phyloP scores from a whole-genome alignment of 768 basidiomycete species.

The Chalciporus piperatus region DNA sequence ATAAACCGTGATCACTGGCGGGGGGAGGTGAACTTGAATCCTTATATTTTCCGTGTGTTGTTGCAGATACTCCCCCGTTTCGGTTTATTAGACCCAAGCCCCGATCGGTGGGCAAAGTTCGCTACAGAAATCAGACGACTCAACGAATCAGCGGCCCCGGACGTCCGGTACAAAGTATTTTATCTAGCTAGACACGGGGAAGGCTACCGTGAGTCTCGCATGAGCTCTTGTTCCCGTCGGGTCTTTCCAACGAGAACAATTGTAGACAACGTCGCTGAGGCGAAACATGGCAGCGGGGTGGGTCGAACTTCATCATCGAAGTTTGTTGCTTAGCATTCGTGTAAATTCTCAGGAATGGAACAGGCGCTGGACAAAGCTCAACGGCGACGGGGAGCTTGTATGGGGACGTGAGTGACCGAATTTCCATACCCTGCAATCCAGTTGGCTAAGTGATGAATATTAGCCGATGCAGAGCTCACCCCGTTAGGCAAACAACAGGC shows the following conservation, averaged over 20 bases:
- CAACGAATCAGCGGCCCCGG: slow-evolving; percentile 11
- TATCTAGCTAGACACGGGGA: slow-evolving; percentile 70
- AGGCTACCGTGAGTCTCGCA: slow-evolving; percentile 36
- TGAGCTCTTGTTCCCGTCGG: neutral
- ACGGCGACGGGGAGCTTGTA: slow-evolving; percentile 60
- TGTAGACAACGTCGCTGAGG: slow-evolving; percentile 66
- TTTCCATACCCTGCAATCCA: neutral
- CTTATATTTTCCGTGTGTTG: neutral
- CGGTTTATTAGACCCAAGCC: slow-evolving; percentile 40
- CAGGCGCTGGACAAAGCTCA: slow-evolving; percentile 63
- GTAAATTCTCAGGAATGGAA: slow-evolving; percentile 47
- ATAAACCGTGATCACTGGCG: neutral
- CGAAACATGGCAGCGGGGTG: slow-evolving; percentile 58
- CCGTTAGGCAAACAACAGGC: slow-evolving; percentile 57
- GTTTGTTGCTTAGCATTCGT: neutral
- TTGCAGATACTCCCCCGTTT: slow-evolving; percentile 21
- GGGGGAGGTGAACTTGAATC: neutral
- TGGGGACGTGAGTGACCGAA: slow-evolving; percentile 68
- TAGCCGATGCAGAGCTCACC: slow-evolving; percentile 53
- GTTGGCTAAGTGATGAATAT: neutral
- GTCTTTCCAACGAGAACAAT: neutral
- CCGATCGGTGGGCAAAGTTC: slow-evolving; percentile 49
- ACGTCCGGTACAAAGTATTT: slow-evolving; percentile 47
- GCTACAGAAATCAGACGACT: slow-evolving; percentile 40
- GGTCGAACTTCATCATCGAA: neutral